Percentiles rank a stretch among this genome's conserved stretches.
Evolutionary conservation across 805 yeast genomes (phyloP).

Genomic region (Wickerhamomyces chambardii): DNA sequence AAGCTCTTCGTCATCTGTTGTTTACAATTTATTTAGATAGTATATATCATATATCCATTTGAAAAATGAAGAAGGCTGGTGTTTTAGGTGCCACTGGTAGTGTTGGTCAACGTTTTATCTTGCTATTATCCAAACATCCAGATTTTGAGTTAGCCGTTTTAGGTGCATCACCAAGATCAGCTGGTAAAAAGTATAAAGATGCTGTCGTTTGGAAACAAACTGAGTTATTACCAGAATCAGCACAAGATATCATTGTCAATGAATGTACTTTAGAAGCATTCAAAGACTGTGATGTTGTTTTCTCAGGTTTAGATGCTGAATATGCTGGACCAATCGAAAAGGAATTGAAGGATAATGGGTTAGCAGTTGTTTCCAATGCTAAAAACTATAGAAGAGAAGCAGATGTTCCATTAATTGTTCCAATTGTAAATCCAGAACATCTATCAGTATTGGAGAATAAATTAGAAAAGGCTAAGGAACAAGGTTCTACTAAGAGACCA

Average conservation of each 20-base stretch:
- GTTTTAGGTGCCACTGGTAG: conserved; percentile 98
- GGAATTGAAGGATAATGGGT: conserved; percentile 73
- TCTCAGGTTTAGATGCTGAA: conserved; percentile 90
- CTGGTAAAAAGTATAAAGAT: conserved; percentile 78
- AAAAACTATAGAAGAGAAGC: conserved; percentile 87
- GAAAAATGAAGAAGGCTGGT: conserved; percentile 46
- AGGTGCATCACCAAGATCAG: conserved; percentile 92
- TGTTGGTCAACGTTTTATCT: conserved; percentile 93
- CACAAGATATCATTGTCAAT: conserved; percentile 53
- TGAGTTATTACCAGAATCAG: conserved; percentile 61
- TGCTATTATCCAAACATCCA: conserved; percentile 80
- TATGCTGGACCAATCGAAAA: conserved; percentile 90
- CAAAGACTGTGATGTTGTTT: conserved; percentile 86
- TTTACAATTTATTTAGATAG: no score
- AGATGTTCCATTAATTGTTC: conserved; percentile 89
- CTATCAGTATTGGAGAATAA: conserved; percentile 59
- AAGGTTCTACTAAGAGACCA: conserved; percentile 42
- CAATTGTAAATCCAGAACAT: conserved; percentile 91
- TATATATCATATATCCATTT: no score
- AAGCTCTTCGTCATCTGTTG: no score
- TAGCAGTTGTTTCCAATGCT: conserved; percentile 87
- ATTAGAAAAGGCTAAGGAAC: conserved; percentile 44
- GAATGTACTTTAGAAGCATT: conserved; percentile 76
- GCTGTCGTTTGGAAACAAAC: conserved; percentile 97
- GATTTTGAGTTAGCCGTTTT: conserved; percentile 76